A percentile compares a stretch with the other conserved stretches of the same genome.
phyloP scores from a whole-genome alignment of 257 asterid genomes.

The Ilex aquifolium region DNA sequence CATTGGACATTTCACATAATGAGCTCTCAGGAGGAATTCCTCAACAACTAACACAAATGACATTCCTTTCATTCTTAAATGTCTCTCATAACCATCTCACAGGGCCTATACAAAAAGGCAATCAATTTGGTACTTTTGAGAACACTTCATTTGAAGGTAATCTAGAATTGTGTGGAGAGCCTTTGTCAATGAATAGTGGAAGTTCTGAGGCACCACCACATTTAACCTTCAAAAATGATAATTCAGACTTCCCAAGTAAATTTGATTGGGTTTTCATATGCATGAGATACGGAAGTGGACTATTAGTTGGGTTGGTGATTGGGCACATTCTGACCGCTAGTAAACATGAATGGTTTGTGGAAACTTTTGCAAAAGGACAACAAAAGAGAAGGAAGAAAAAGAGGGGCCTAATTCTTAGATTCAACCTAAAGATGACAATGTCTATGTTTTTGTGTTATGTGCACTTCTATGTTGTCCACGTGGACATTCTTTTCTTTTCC shows the following conservation, averaged over 20 bases:
- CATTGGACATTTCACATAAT: slow-evolving; percentile 5
- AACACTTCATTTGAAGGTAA: slow-evolving; percentile 7
- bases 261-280: slow-evolving; percentile 6
- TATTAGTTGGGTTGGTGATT: slow-evolving; percentile 1
- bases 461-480: too few relatives aligned
- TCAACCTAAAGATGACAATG: too few relatives aligned
- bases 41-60: background rate
- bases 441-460: too few relatives aligned
- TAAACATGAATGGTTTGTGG: background rate
- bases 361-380: background rate
- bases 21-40: slow-evolving; percentile 3
- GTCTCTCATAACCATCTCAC: slow-evolving; percentile 8
- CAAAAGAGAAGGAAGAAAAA: too few relatives aligned
- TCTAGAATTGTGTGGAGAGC: background rate
- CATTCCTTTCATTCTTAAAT: background rate
- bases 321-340: background rate
- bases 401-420: too few relatives aligned
- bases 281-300: background rate
- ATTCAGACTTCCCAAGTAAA: background rate
- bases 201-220: background rate
- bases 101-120: slow-evolving; percentile 6
- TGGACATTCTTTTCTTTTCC: too few relatives aligned
- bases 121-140: slow-evolving; percentile 8
- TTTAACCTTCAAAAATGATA: background rate
- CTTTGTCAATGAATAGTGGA: background rate